Evolutionary conservation across 148 eudicot species (phyloP).

Genomic region (Chenopodium berlandieri): DNA sequence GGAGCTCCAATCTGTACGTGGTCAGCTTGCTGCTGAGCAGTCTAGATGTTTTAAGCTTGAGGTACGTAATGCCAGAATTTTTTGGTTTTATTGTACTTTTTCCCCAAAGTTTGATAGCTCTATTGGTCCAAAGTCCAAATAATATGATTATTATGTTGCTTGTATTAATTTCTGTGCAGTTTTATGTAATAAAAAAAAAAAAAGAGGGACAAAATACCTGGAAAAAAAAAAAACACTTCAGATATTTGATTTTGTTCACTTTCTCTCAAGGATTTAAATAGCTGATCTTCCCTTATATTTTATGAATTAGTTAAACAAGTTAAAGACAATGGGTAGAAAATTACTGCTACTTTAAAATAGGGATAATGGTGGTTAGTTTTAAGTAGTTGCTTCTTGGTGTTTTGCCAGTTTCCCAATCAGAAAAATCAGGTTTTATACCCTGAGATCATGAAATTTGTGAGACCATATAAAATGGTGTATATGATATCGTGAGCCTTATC

Average conservation of each 20-base stretch:
- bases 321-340: not conserved
- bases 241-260: not conserved
- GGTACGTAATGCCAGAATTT: conserved; percentile 38
- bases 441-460: not conserved
- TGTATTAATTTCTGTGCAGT: not conserved
- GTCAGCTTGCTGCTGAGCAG: conserved; percentile 96
- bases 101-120: not conserved
- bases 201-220: not conserved
- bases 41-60: conserved; percentile 98
- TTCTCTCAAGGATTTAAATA: not conserved
- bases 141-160: not conserved
- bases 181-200: not conserved
- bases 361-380: not conserved
- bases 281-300: not conserved
- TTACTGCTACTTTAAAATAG: not conserved
- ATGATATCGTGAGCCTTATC: not conserved
- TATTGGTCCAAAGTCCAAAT: not conserved
- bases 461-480: not conserved
- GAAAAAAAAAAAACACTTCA: too few relatives aligned
- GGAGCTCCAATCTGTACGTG: conserved; percentile 97
- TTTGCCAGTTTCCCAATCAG: not conserved
- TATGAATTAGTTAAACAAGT: not conserved
- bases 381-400: not conserved
- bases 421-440: not conserved
- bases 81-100: not conserved